These are phyloP conservation scores for Colletotrichum paranaense DNA, from an alignment of 2,329 filamentous ascomycete genomes.

Conservation along the genomic window DNA sequence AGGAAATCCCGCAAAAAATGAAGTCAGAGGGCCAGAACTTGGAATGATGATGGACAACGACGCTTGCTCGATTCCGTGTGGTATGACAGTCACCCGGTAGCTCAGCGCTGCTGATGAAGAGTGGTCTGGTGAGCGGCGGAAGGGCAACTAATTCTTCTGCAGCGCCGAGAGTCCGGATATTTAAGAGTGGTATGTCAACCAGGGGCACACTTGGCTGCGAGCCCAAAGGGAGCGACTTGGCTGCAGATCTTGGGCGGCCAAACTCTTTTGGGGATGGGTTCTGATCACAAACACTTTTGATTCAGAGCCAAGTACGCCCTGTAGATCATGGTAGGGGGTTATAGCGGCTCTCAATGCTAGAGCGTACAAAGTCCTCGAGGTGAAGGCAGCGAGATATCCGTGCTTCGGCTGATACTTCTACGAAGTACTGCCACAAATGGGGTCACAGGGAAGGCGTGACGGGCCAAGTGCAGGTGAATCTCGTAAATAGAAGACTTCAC, in stretches of 20 bases:
- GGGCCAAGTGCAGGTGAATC: conserved; percentile 2
- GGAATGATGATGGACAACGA: conserved; percentile 14
- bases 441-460: background rate
- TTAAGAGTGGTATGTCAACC: conserved; percentile 29
- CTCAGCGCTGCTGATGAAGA: conserved; percentile 32
- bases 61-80: conserved; percentile 10
- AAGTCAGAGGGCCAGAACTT: conserved; percentile 12
- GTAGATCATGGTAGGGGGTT: conserved; percentile 17
- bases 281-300: conserved; percentile 24
- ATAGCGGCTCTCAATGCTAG: background rate
- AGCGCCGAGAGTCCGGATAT: conserved; percentile 27
- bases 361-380: no score
- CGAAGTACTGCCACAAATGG: background rate
- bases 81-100: conserved; percentile 29
- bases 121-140: conserved; percentile 23
- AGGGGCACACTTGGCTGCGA: conserved; percentile 12
- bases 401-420: no score
- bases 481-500: background rate
- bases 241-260: conserved; percentile 16
- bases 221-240: conserved; percentile 12
- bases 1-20: conserved; percentile 14
- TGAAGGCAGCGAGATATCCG: no score
- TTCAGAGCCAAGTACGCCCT: conserved; percentile 21
- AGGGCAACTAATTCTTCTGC: conserved; percentile 9
- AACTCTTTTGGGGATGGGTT: conserved; percentile 1